Conservation (phyloP, 768 basidiomycete genomes). For the Chalciporus sphaerocephalus region DNA sequence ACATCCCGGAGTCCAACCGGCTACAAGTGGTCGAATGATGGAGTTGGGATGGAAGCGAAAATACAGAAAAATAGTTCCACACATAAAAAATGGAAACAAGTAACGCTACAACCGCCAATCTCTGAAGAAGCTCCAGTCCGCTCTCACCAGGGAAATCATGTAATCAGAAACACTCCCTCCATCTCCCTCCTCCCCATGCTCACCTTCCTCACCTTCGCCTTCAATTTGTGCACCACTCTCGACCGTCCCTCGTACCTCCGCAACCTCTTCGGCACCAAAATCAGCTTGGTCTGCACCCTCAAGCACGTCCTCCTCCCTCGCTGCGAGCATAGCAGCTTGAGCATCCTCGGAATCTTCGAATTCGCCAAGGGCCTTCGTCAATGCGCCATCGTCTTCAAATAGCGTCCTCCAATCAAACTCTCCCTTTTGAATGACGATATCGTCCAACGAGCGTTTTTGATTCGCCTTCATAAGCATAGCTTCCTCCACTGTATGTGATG, state of each 20-base stretch:
- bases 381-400: conserved; percentile 57
- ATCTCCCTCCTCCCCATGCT: conserved; percentile 48
- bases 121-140: conserved; percentile 65
- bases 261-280: conserved; percentile 51
- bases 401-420: conserved; percentile 93
- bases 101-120: conserved; percentile 57
- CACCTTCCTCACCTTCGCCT: conserved; percentile 37
- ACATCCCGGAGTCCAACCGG: not conserved
- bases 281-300: conserved; percentile 81
- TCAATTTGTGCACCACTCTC: conserved; percentile 28
- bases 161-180: conserved; percentile 80
- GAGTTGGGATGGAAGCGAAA: conserved; percentile 3
- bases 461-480: conserved; percentile 97
- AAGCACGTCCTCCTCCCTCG: conserved; percentile 63
- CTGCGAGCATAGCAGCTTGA: conserved; percentile 73
- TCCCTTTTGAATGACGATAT: conserved; percentile 87
- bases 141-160: conserved; percentile 66
- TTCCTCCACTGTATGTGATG: conserved; percentile 88
- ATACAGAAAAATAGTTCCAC: not conserved
- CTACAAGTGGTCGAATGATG: not conserved
- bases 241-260: conserved; percentile 25
- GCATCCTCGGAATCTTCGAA: conserved; percentile 89
- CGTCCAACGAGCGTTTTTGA: conserved; percentile 89
- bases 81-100: not conserved
- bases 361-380: conserved; percentile 74